phyloP scores from a whole-genome alignment of 768 basidiomycete species.

The Cubamyces lactineus region DNA sequence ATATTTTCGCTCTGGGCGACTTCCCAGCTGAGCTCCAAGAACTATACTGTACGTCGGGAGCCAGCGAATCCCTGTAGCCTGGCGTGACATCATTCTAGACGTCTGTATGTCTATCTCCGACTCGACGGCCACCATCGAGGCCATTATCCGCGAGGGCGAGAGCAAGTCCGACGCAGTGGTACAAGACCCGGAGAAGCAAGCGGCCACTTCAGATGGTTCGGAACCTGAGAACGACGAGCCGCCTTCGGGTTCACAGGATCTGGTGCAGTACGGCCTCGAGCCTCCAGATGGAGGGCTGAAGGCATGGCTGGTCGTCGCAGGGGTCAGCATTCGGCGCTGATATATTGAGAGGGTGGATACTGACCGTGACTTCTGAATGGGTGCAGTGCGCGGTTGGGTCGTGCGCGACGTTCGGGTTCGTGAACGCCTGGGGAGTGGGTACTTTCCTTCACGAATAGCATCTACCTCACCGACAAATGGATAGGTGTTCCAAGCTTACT shows the following conservation, averaged over 20 bases:
- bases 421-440: constrained; percentile 70
- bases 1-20: too few species aligned
- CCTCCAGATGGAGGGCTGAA: not conserved
- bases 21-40: too few species aligned
- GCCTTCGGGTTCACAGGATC: not conserved
- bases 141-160: not conserved
- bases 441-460: constrained; percentile 29
- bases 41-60: too few species aligned
- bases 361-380: too few species aligned
- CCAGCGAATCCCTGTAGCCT: too few species aligned
- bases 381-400: not conserved
- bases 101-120: too few species aligned
- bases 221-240: not conserved
- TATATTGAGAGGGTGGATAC: not conserved
- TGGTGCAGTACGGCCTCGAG: not conserved
- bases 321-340: not conserved
- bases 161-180: not conserved
- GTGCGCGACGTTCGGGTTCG: constrained; percentile 62
- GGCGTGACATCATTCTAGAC: too few species aligned
- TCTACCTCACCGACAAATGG: not conserved
- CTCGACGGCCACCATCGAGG: too few species aligned
- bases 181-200: not conserved
- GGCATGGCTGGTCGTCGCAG: not conserved
- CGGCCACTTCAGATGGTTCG: not conserved
- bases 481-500: constrained; percentile 74